phyloP scores from a whole-genome alignment of 2,329 filamentous ascomycete genomes.

The Monilinia vaccinii-corymbosi region DNA sequence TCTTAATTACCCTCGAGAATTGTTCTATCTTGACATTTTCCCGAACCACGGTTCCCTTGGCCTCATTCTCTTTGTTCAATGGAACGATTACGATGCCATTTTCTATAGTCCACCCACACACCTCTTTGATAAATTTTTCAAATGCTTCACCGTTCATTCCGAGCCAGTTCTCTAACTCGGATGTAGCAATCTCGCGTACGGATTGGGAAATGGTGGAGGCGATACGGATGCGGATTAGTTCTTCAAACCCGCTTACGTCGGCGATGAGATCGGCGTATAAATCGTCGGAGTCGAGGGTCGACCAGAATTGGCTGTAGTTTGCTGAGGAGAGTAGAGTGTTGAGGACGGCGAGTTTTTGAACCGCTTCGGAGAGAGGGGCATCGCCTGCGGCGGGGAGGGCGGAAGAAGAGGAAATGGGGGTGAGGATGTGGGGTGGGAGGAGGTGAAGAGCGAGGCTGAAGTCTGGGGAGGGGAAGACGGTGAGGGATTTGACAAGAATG shows the following conservation, averaged over 20 bases:
- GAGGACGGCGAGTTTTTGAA: constrained; percentile 57
- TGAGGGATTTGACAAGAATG: constrained; percentile 95
- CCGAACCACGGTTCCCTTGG: constrained; percentile 86
- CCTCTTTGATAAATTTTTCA: constrained; percentile 71
- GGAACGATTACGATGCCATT: constrained; percentile 64
- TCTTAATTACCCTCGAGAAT: constrained; percentile 69
- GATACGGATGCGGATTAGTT: constrained; percentile 83
- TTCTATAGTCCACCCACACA: constrained; percentile 76
- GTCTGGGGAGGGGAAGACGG: constrained; percentile 91
- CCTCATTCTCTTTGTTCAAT: constrained; percentile 94
- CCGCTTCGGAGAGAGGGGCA: constrained; percentile 69
- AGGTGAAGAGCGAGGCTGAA: constrained; percentile 92
- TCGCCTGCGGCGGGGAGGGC: constrained; percentile 50
- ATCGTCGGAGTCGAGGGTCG: constrained; percentile 84
- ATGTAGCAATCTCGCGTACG: constrained; percentile 62
- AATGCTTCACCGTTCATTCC: constrained; percentile 60
- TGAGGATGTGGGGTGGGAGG: constrained; percentile 74
- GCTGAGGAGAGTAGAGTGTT: constrained; percentile 79
- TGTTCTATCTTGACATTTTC: constrained; percentile 92
- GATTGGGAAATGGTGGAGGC: constrained; percentile 77
- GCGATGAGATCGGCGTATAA: constrained; percentile 92
- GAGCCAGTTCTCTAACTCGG: constrained; percentile 66
- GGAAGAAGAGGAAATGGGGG: constrained; percentile 42
- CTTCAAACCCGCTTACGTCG: constrained; percentile 91
- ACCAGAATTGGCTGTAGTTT: constrained; percentile 90